Evolutionary conservation across 371 early-diverging fungal genomes (phyloP).

Genomic region (Fennellomyces sp.): DNA sequence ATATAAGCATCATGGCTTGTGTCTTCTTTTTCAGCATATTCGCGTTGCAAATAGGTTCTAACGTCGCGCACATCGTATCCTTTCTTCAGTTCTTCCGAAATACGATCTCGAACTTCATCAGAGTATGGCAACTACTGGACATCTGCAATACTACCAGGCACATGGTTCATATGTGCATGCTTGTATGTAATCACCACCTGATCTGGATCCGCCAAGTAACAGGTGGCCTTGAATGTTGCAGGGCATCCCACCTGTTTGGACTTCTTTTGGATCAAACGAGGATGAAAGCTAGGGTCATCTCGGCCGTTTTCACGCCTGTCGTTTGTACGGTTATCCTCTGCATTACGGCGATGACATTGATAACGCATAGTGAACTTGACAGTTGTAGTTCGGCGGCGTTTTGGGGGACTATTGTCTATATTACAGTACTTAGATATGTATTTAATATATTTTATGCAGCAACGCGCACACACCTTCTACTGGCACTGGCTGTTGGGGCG

Average conservation of each 20-base stretch:
- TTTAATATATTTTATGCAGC: background rate
- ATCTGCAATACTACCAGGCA: slow-evolving; percentile 1
- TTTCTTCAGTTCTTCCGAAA: background rate
- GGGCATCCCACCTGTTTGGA: slow-evolving; percentile 5
- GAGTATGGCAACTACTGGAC: background rate
- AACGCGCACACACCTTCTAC: background rate
- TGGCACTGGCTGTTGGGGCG: no score
- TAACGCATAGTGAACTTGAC: no score
- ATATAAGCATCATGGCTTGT: no score
- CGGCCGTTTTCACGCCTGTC: background rate
- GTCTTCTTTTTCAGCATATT: no score
- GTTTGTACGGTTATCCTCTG: background rate
- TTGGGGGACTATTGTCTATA: no score
- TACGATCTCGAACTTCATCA: background rate
- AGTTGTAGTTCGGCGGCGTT: no score
- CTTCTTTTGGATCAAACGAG: background rate
- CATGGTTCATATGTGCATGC: background rate
- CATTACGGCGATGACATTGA: background rate
- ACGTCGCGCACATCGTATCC: background rate
- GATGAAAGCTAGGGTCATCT: background rate
- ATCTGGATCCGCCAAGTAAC: background rate
- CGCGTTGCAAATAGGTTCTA: background rate
- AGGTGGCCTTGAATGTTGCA: background rate
- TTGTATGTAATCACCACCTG: background rate
- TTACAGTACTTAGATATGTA: background rate